phyloP scores from a whole-genome alignment of 371 early-diverging fungal genomes.

The Furculomyces boomerangus region DNA sequence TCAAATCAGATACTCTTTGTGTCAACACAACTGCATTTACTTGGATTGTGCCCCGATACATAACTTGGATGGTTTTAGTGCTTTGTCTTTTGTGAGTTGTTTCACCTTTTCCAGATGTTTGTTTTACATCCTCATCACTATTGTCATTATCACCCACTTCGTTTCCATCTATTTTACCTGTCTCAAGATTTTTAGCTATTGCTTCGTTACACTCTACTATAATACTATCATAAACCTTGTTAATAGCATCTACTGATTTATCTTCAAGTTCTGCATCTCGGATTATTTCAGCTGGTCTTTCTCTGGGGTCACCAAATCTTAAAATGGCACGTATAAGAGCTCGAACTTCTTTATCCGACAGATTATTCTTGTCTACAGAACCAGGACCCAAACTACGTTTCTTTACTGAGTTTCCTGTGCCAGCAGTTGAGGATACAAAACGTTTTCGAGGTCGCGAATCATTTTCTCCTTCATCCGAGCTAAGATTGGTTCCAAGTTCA shows the following conservation, averaged over 20 bases:
- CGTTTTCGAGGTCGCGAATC: slow-evolving; percentile 6
- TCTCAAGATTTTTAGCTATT: slow-evolving; percentile 30
- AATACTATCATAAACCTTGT: slow-evolving; percentile 34
- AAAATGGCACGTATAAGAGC: slow-evolving; percentile 57
- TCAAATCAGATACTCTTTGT: slow-evolving; percentile 15
- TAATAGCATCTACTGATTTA: slow-evolving; percentile 43
- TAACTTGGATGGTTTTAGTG: slow-evolving; percentile 57
- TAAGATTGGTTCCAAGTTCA: neutral
- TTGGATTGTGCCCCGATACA: slow-evolving; percentile 55
- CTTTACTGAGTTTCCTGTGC: slow-evolving; percentile 11
- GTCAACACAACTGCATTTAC: slow-evolving; percentile 56
- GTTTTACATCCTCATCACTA: neutral
- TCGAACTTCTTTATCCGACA: slow-evolving; percentile 62
- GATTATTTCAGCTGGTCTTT: slow-evolving; percentile 58
- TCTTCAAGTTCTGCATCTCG: slow-evolving; percentile 54
- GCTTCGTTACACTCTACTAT: slow-evolving; percentile 52
- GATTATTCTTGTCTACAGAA: slow-evolving; percentile 2
- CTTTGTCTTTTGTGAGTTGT: slow-evolving; percentile 35
- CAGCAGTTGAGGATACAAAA: slow-evolving; percentile 2
- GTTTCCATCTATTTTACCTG: slow-evolving; percentile 15
- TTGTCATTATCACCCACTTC: slow-evolving; percentile 14
- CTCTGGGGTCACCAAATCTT: slow-evolving; percentile 61
- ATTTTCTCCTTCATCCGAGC: slow-evolving; percentile 14
- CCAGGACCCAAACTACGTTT: neutral
- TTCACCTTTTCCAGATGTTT: slow-evolving; percentile 22